Base-by-base conservation (phyloP, 1,284 basidiomycete species). In the Cutaneotrichosporon sp. region DNA sequence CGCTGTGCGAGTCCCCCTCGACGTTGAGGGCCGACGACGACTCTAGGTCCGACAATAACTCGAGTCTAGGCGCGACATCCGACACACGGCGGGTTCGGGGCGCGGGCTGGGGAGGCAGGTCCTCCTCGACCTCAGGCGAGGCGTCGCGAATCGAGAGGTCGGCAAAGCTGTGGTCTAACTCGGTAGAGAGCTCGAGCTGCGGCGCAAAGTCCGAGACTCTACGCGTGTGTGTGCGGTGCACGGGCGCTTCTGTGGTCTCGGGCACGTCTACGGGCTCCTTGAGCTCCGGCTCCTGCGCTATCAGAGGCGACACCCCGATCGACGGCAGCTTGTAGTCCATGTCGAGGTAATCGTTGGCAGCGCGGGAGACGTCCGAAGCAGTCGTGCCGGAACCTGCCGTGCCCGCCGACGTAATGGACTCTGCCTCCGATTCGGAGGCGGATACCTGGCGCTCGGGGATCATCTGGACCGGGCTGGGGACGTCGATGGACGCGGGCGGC, bases 221-320 rank as follows among this genome's bases (percentile, higher is more conserved):
- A 15, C 50, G 50, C 33, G 53, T 40, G 38, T 17, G 39, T 1
- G 17, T 41, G 10, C 26, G 26, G 7, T 30, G 26, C 5, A 30
- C 26, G 10, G 26, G 26, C 30, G 35, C 21, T 7, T 18, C 22
- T 12, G 2, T 21, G 12, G 9, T 8, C 41, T 20, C 39, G 42
- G 22, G 22, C 14, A 43, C 22, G 22, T 7, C 41, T 14, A 43
- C 36, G 41, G 44, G 47, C 7, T 49, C 51, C 23, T 48, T 47
- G n/a, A 47, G 39, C 34, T 39, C 48, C 36, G 49, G 49, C 7
- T 34, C 37, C 15, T 62, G 42, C 10, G 40, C 46, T 36, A 65
- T 66, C 44, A 73, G 62, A 0, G 71, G 71, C 14, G 66, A 69
- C 4, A 60, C 63, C 41, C 62, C 65, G 49, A 72, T 68, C 36